Evolutionary conservation across 1,284 basidiomycete species (phyloP), one percentile per base, ranked within the genome.

Genomic region (Marasmius tenuissimus): DNA sequence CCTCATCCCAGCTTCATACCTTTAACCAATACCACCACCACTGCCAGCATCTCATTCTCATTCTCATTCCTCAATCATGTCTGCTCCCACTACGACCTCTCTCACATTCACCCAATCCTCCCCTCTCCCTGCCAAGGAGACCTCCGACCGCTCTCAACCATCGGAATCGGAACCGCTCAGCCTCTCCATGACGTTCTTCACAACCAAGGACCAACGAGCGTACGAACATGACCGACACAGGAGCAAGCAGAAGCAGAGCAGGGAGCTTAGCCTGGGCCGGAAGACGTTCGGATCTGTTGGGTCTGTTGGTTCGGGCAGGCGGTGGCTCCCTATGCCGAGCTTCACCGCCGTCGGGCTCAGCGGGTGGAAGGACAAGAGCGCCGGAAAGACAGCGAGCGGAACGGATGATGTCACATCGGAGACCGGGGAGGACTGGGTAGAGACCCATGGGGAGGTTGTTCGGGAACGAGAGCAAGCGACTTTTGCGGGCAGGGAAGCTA

Each of bases 141-240:
- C 9, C 45, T 47, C 45, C 14, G 45, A 47, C 45, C n/a, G 20
- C 16, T 18, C 16, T 8, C n/a, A 47, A 11, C 20, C 16, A 20
- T 16, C 16, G 45, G 16, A 47, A 16, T 16, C 16, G 45, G n/a
- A 47, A 47, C 45, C 45, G 16, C 45, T 47, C 16, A 47, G 45
- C 37, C 58, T 58, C 57, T 62, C 56, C 16, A 27, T 27, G 27
- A 27, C 27, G 27, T 42, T 61, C 47, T 51, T 64, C 22, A 64
- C 61, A 56, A 39, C 73, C 65, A 83, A 82, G 69, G 80, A 79
- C 60, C 66, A 72, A 37, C 78, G 81, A 39, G 80, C 76, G 10
- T 79, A 75, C 69, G 81, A 83, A 67, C 80, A 79, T 66, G 77
- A 79, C 55, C 71, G 82, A 39, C 81, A 85, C 70, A 76, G 77